Percentiles rank a stretch among this genome's conserved stretches.
phyloP scores from a whole-genome alignment of 495 filamentous ascomycete species.

The Penicillium riverlandense region DNA sequence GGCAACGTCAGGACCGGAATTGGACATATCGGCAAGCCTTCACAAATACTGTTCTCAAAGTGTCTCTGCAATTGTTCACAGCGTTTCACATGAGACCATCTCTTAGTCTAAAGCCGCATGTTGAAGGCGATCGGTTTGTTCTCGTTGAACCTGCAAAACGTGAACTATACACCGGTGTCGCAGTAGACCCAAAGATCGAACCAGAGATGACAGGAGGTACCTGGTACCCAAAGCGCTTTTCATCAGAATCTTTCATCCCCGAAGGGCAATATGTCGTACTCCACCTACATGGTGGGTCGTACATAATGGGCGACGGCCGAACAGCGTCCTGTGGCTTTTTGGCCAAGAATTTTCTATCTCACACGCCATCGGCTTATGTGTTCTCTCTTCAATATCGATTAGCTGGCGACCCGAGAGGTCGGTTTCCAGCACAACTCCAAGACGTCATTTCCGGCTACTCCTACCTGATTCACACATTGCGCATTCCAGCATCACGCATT shows the following conservation, averaged over 20 bases:
- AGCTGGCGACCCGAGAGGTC: constrained; percentile 17
- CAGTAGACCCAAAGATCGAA: constrained; percentile 11
- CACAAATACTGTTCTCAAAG: constrained; percentile 5
- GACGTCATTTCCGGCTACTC: constrained; percentile 36
- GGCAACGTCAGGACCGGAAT: constrained; percentile 11
- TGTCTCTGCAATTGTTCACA: constrained; percentile 2
- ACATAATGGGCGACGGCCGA: constrained; percentile 11
- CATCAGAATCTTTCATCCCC: neutral
- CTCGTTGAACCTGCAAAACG: constrained; percentile 8
- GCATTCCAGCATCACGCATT: constrained; percentile 25
- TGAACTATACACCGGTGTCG: constrained; percentile 18
- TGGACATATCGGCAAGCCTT: constrained; percentile 22
- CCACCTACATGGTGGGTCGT: constrained; percentile 20
- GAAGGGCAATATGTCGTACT: constrained; percentile 23
- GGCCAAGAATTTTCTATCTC: constrained; percentile 28
- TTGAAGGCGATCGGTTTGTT: constrained; percentile 11
- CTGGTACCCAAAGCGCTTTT: constrained; percentile 24
- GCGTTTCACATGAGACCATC: constrained; percentile 2
- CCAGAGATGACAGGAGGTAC: constrained; percentile 26
- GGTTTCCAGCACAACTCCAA: constrained; percentile 40
- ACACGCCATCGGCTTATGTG: constrained; percentile 15
- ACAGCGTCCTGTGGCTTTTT: constrained; percentile 12
- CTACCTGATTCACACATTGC: constrained; percentile 24
- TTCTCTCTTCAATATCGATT: constrained; percentile 34
- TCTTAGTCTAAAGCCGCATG: constrained; percentile 1